These are phyloP conservation scores for Rosa persica DNA, from an alignment of 306 rosid species.

Conservation along the genomic window DNA sequence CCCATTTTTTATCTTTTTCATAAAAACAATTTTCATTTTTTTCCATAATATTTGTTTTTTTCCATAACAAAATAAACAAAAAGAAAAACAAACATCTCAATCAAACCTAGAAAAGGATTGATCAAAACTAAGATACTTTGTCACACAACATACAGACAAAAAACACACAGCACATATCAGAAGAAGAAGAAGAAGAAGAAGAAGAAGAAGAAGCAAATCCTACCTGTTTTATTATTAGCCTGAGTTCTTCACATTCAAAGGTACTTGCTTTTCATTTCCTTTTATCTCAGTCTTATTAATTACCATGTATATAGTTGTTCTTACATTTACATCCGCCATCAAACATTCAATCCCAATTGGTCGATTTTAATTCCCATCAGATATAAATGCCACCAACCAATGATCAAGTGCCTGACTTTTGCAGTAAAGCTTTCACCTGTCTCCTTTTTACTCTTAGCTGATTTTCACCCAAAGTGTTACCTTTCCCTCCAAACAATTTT, in stretches of 20 bases:
- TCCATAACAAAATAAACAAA: background rate
- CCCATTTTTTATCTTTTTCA: background rate
- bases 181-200: background rate
- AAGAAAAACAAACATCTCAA: background rate
- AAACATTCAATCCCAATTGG: background rate
- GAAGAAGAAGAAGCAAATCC: background rate
- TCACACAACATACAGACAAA: background rate
- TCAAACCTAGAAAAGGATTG: slow-evolving; percentile 10
- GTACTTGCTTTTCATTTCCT: background rate
- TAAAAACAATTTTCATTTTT: background rate
- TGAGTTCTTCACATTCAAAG: background rate
- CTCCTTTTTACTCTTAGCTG: background rate
- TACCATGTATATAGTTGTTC: background rate
- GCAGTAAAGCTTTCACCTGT: slow-evolving; percentile 2
- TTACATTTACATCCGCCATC: slow-evolving; percentile 12
- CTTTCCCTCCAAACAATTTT: slow-evolving; percentile 13
- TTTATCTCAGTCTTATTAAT: background rate
- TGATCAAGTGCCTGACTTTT: background rate
- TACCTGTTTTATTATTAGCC: slow-evolving; percentile 2
- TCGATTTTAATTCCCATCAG: background rate
- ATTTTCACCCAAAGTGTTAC: background rate
- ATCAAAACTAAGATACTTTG: background rate
- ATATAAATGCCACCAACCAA: background rate
- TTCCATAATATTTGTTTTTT: background rate
- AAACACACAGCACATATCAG: background rate